phyloP scores from a whole-genome alignment of 495 filamentous ascomycete species.

The Neurospora pannonica region DNA sequence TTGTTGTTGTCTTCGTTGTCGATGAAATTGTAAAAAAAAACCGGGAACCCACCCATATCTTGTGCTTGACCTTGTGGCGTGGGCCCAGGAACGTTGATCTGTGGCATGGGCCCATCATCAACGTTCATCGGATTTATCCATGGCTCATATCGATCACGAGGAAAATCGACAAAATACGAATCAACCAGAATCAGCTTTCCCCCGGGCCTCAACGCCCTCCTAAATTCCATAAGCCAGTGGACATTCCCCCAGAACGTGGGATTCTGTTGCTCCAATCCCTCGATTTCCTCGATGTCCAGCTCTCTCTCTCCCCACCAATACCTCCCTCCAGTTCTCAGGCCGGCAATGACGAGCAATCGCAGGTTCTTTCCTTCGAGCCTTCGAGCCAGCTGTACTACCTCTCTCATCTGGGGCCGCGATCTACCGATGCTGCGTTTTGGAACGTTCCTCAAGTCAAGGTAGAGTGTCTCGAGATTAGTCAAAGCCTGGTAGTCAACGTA shows the following conservation, averaged over 20 bases:
- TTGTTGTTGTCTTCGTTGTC: neutral
- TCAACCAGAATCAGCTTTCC: conserved; percentile 13
- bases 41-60: neutral
- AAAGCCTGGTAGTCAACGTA: conserved; percentile 5
- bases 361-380: neutral
- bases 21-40: neutral
- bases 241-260: neutral
- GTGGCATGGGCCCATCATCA: neutral
- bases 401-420: neutral
- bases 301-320: neutral
- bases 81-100: neutral
- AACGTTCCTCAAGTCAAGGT: conserved; percentile 6
- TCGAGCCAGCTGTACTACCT: neutral
- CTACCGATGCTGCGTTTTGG: too few relatives aligned
- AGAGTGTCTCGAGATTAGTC: conserved; percentile 9
- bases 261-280: neutral
- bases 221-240: conserved; percentile 10
- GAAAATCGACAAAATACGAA: neutral
- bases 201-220: conserved; percentile 9
- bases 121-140: neutral
- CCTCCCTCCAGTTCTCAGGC: conserved; percentile 1
- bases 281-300: conserved; percentile 1
- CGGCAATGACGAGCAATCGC: conserved; percentile 11
- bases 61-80: neutral
- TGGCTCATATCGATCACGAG: neutral